Base-by-base conservation (phyloP, 768 basidiomycete genomes). In the Leccinum incarnatum region DNA sequence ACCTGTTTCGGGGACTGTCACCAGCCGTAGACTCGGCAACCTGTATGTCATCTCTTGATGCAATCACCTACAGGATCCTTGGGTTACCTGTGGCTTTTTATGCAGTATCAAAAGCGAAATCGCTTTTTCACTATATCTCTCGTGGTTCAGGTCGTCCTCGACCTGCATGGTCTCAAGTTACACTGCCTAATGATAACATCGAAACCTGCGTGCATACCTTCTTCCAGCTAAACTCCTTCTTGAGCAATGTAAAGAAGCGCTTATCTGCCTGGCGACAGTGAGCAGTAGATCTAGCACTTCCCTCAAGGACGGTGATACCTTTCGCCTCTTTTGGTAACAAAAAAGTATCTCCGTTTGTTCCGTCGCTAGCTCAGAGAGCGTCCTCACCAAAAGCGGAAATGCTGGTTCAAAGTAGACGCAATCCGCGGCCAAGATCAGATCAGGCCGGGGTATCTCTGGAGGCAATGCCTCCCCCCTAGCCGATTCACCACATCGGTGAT, bases 341-440 rank as follows among this genome's bases (percentile, higher is more conserved):
- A 98, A 94, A 36, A 96, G 72, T 42, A 95, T 81, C 57, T 93
- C 88, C 17, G 88, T 82, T 19, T 73, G 72, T 37, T 72, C 70
- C 21, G 79, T 76, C 27, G 81, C 77, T 37, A 96, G 81, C 47
- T 87, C 82, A 34, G 76, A 79, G 32, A 98, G 78, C 0, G 94
- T 95, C 62, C 86, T 74, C 2, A 95, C 89, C 1, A 98, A 83
- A 12, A 95, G 81, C 8, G 93, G 89, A 67, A 97, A 98, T 0
- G 92, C 86, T 12, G 93, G 92, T 73, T 97, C 95, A 63, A 93
- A 94, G 76, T 98, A 98, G 9, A 98, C 94, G 65, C 95, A 98
- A 68, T 98, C 95, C 1, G 95, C 95, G 2, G 91, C 93, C 5
- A 98, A 81, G 58, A 98, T 81, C 25, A 96, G 54, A 67, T 91